Conservation (phyloP, 495 filamentous ascomycete genomes). For the Letharia columbiana region DNA sequence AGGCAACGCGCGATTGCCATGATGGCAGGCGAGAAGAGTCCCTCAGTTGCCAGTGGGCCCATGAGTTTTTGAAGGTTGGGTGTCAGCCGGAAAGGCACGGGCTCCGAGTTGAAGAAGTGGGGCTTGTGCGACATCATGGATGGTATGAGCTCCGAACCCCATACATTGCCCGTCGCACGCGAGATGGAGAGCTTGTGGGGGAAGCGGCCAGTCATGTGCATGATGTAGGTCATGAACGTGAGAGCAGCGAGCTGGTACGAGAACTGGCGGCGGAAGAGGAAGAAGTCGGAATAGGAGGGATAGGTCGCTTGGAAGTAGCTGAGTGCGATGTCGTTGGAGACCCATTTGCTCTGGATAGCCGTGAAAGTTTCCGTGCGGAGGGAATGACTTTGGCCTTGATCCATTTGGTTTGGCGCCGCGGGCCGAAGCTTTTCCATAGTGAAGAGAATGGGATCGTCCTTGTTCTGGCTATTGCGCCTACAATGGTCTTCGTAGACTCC, state of each 20-base stretch:
- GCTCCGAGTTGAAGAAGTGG: constrained; percentile 87
- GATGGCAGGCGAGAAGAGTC: constrained; percentile 81
- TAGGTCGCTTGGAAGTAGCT: constrained; percentile 87
- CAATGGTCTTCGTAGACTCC: constrained; percentile 94
- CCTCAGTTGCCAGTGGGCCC: constrained; percentile 91
- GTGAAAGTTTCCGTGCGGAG: constrained; percentile 76
- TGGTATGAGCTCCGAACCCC: constrained; percentile 89
- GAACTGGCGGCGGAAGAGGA: constrained; percentile 94
- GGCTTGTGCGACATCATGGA: constrained; percentile 71
- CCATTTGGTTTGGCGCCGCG: constrained; percentile 36
- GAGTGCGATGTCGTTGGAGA: constrained; percentile 67
- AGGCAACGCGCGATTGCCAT: constrained; percentile 95
- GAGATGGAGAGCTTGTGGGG: constrained; percentile 92
- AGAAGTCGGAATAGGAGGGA: constrained; percentile 87
- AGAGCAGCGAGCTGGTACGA: constrained; percentile 92
- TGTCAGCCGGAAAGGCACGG: constrained; percentile 92
- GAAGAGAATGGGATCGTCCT: constrained; percentile 91
- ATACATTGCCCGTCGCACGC: constrained; percentile 81
- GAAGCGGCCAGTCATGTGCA: constrained; percentile 89
- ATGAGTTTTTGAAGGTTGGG: constrained; percentile 92
- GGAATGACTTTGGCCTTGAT: constrained; percentile 57
- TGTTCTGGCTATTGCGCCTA: constrained; percentile 70
- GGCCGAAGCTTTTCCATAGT: constrained; percentile 87
- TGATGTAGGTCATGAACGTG: constrained; percentile 97
- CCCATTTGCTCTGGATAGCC: constrained; percentile 85